These are phyloP conservation scores for Cytospora leucostoma DNA, from an alignment of 2,329 filamentous ascomycete species.

Conservation along the genomic window DNA sequence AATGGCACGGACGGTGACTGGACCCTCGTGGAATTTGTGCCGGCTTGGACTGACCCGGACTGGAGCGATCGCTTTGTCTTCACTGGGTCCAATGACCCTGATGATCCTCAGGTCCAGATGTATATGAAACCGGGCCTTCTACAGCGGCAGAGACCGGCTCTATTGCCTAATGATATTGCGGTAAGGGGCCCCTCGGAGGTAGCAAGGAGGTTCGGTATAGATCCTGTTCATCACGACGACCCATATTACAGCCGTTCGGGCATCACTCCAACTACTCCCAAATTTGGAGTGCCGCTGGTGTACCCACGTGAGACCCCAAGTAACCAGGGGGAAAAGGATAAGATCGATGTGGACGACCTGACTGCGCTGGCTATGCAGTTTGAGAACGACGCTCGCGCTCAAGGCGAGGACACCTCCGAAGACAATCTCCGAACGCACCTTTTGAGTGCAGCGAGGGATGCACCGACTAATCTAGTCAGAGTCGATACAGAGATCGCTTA, in stretches of 20 bases:
- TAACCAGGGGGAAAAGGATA: background rate
- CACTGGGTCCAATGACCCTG: background rate
- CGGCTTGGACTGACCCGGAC: constrained; percentile 25
- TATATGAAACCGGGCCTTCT: constrained; percentile 10
- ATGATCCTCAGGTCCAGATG: background rate
- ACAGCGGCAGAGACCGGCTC: constrained; percentile 19
- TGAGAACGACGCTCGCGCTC: background rate
- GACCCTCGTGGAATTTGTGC: constrained; percentile 23
- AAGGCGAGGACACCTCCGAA: constrained; percentile 1
- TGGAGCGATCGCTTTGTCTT: constrained; percentile 14
- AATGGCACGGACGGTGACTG: constrained; percentile 2
- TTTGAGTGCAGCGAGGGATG: background rate
- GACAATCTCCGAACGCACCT: background rate
- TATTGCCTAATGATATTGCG: constrained; percentile 6
- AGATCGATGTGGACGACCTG: constrained; percentile 9
- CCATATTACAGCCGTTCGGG: constrained; percentile 9
- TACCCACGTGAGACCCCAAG: background rate
- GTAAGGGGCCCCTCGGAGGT: constrained; percentile 9
- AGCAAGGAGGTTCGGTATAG: constrained; percentile 21
- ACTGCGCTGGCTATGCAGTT: background rate
- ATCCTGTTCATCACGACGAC: background rate
- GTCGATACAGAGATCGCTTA: constrained; percentile 2
- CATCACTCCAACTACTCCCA: constrained; percentile 3
- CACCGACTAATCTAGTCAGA: background rate
- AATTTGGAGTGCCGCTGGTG: constrained; percentile 7